Conservation (phyloP, 2,329 filamentous ascomycete genomes). For the Sclerotinia borealis region DNA sequence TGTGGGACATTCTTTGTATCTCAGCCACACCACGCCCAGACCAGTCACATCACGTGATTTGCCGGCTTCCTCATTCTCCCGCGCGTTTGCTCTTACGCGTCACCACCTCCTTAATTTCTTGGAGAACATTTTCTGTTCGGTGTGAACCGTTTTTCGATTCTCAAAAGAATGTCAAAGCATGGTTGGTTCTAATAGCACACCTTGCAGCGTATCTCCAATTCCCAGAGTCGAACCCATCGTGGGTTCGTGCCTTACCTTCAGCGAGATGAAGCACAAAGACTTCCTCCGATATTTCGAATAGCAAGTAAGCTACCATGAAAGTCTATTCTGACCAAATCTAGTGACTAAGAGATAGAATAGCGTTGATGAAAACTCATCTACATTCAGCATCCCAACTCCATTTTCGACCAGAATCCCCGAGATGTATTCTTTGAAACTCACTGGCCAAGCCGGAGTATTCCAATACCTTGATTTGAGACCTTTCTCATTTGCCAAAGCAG, state of each 20-base stretch:
- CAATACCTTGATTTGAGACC: slow-evolving; percentile 39
- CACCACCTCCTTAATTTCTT: background rate
- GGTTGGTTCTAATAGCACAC: too few relatives aligned
- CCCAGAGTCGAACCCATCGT: too few relatives aligned
- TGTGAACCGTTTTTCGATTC: too few relatives aligned
- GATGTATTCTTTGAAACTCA: slow-evolving; percentile 34
- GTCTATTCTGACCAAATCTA: background rate
- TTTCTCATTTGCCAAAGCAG: slow-evolving; percentile 31
- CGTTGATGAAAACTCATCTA: slow-evolving; percentile 30
- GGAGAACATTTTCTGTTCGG: too few relatives aligned
- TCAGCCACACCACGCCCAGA: background rate
- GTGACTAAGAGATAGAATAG: background rate
- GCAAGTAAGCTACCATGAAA: background rate
- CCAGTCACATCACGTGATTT: background rate
- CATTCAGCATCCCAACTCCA: slow-evolving; percentile 39
- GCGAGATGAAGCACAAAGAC: background rate
- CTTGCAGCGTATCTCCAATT: too few relatives aligned
- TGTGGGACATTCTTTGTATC: too few relatives aligned
- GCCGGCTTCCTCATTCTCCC: background rate
- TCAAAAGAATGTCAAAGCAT: too few relatives aligned
- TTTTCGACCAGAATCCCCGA: slow-evolving; percentile 36
- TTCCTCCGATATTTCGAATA: background rate
- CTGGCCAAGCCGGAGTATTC: slow-evolving; percentile 38
- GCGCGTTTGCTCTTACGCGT: background rate
- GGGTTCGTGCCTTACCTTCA: too few relatives aligned